phyloP scores from a whole-genome alignment of 2,329 filamentous ascomycete species.

The Penicillium hordei region DNA sequence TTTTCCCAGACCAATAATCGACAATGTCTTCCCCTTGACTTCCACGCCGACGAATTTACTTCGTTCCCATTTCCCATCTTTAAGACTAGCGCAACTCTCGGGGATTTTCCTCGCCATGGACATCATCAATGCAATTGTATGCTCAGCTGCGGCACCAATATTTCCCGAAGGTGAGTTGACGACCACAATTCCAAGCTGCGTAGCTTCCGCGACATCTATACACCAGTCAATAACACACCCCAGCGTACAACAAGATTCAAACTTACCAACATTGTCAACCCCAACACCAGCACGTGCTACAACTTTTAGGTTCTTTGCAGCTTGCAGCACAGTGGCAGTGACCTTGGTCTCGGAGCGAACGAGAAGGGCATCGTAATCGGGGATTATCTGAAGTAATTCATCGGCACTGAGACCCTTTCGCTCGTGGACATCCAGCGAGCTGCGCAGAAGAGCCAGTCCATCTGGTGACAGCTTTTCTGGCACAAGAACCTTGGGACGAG shows the following conservation, averaged over 20 bases:
- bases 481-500: conserved; percentile 62
- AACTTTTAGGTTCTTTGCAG: conserved; percentile 69
- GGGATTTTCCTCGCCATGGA: conserved; percentile 72
- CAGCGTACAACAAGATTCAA: not conserved
- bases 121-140: conserved; percentile 73
- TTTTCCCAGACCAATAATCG: conserved; percentile 78
- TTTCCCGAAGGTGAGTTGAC: conserved; percentile 79
- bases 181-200: conserved; percentile 71
- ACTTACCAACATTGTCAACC: conserved; percentile 70
- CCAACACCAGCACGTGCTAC: conserved; percentile 79
- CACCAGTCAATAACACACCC: not conserved
- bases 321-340: conserved; percentile 64
- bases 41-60: conserved; percentile 73
- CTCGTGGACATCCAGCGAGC: conserved; percentile 68
- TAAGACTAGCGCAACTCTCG: conserved; percentile 66
- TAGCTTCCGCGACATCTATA: conserved; percentile 66
- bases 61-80: conserved; percentile 73
- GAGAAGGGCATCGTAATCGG: conserved; percentile 72
- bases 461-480: conserved; percentile 80
- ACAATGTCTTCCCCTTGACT: conserved; percentile 73
- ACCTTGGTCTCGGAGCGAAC: conserved; percentile 81
- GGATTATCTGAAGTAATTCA: conserved; percentile 66
- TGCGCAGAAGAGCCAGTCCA: conserved; percentile 67
- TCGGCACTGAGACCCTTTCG: conserved; percentile 61
- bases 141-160: conserved; percentile 76